Evolutionary conservation across 352 stramenopile genomes (phyloP), one percentile per base, ranked within the genome.

Genomic region (Ophiocytium majus): DNA sequence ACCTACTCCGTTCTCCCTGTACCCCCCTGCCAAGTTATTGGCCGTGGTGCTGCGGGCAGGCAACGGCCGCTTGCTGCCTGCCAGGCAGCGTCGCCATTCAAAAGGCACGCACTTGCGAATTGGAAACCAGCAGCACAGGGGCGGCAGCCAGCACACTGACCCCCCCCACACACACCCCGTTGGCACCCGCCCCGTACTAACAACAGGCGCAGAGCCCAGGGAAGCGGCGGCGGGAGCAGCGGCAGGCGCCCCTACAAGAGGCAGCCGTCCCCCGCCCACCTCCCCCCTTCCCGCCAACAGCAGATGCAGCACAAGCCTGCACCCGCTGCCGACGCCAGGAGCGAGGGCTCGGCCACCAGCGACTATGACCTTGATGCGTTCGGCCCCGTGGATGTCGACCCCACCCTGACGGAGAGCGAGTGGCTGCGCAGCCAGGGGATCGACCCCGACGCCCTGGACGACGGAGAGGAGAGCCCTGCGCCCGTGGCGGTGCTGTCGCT

Each of bases 371-470:
- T 76, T 5, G 37, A 79, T 10, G n/a, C 79, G 43, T 63, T 63
- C 34, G 79, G 33, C 5, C 79, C 50, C 35, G 66, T 78, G 0
- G 49, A 84, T 74, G 84, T 88, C 17, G 71, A 88, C 71, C 84
- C 84, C n/a, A 82, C 78, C 0, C 82, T 88, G 81, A 82, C 84
- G 19, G 84, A 88, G 79, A 88, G 84, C 43, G 84, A 88, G 76
- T 88, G 84, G 49, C 75, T 88, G 35, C 66, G 66, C 32, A 78
- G 66, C 35, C 66, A 78, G 66, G 80, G 84, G 75, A 43, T 33
- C 81, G 19, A 86, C 75, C 32, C 64, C 50, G 64, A 74, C 82
- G 84, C 33, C 19, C 17, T 78, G 32, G 80, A 86, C 64, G 74
- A 34, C 9, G 84, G 57, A 0, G 43, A 9, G 9, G 37, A 75